A percentile compares a stretch with the other conserved stretches of the same genome.
Conservation (phyloP, 345 rosid genomes). For the Salix brachista region DNA sequence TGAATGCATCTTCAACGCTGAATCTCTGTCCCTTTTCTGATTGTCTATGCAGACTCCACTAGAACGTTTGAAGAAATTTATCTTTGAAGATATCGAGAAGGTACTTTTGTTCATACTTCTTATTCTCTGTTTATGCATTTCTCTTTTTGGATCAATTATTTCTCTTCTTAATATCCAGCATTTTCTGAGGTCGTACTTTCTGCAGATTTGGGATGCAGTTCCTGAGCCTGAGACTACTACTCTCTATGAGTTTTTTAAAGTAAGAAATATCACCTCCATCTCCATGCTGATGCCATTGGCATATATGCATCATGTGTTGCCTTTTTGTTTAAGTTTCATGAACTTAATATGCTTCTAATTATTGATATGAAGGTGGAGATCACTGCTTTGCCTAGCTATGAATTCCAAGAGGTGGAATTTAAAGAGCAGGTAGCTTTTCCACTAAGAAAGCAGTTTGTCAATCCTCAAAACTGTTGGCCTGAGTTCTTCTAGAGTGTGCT, state of each 20-base stretch:
- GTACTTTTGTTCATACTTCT: constrained; percentile 12
- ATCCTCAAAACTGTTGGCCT: not conserved
- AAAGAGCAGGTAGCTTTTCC: constrained; percentile 28
- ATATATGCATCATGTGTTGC: no score
- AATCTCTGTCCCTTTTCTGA: not conserved
- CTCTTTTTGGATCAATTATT: not conserved
- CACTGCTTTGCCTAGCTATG: constrained; percentile 34
- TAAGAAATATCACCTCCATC: not conserved
- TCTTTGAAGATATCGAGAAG: constrained; percentile 35
- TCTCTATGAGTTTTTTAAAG: constrained; percentile 33
- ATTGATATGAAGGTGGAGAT: constrained; percentile 28
- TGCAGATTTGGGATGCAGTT: constrained; percentile 35
- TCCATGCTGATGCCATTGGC: no score
- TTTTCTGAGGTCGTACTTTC: constrained; percentile 2
- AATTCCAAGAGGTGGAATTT: constrained; percentile 36
- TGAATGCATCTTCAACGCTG: not conserved
- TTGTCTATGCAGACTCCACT: constrained; percentile 25
- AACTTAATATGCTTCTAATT: not conserved
- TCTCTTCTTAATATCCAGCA: not conserved
- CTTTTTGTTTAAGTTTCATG: not conserved
- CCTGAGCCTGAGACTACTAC: constrained; percentile 25
- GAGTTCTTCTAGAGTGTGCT: no score
- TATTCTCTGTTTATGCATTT: not conserved
- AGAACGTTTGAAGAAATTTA: constrained; percentile 25
- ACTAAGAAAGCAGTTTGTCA: not conserved